Evolutionary conservation across 2,329 filamentous ascomycete species (phyloP), one percentile per base, ranked within the genome.

Genomic region (Orbilia oligospora): DNA sequence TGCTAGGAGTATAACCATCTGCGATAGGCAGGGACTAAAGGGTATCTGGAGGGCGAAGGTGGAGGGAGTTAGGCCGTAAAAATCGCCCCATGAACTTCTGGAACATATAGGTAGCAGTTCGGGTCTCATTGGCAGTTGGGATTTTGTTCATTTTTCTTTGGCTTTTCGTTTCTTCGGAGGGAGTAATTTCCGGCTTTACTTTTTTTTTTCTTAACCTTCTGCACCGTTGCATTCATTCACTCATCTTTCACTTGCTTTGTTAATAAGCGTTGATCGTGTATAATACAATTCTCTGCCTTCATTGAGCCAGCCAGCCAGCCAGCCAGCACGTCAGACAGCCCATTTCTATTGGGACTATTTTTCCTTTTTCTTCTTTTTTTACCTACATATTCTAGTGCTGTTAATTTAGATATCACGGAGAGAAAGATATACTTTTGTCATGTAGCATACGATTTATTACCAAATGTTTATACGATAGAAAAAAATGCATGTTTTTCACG

Each of bases 251-350:
- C 10, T 36, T 58, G 27, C 48, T 38, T 73, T 41, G 22, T 69
- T 44, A 22, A 30, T 44, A 65, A 76, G 72, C 72, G 72, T 76
- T 76, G 72, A 76, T 76, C 66, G 65, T 76, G 72, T 76, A 76
- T 49, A 65, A 70, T 67, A 76, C 46, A 76, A 66, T 30, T 69
- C 61, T 69, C 48, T 51, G n/a, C 41, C 36, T 56, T 61, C 56
- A n/a, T 61, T 61, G 36, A 44, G 33, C 53, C 51, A 58, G 30
- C 33, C 33, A 6, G 12, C 49, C 53, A 27, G 49, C 49, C 22
- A 51, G n/a, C 48, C 22, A 51, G 16, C 46, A 22, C 10, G n/a
- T 20, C n/a, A 5, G 14, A 5, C 41, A 3, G 18, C 41, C 41
- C n/a, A 46, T 20, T 18, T 6, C 14, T 24, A 49, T n/a, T 30